Evolutionary conservation across 257 asterid species (phyloP), one percentile per base, ranked within the genome.

Genomic region (Gentiana straminea): DNA sequence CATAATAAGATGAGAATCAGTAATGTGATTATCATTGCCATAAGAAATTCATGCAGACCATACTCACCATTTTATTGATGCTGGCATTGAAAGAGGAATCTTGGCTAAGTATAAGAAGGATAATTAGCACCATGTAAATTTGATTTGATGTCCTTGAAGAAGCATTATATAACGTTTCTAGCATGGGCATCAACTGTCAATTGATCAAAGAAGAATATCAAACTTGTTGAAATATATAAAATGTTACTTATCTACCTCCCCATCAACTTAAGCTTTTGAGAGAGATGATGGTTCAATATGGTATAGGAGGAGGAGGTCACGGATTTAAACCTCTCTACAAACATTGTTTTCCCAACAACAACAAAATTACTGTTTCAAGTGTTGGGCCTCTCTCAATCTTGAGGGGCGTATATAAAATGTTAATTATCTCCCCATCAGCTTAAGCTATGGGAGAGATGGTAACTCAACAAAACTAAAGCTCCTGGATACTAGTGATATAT

Each of bases 161-260:
- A 59, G 95, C 94, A 69, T 88, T 85, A 72, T 92, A 92, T 10
- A 92, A 73, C n/a, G 95, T 81, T 66, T 88, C 95, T 81, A 92
- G 73, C 95, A 92, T 69, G 44, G 99, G 97, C 86, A 92, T 77
- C 79, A 92, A 68, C 99, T 92, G 86, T 66, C 54, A 8, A 64
- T 68, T 59, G 68, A 68, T 55, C 56, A 50, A 66, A 64, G 39
- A 61, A 24, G 69, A 55, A 52, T 46, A 61, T 69, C 71, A 72
- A 5, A 36, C 24, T 24, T 24, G 24, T 24, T 24, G 24, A 24
- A 24, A 24, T 24, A 24, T 24, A 24, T 24, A 24, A 24, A 24
- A 24, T 24, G 24, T 24, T 24, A 24, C 24, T 24, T 24, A 24
- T 24, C 24, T 24, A 24, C 24, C 24, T 24, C 24, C 24, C 24